Base-by-base conservation (phyloP, 371 early-diverging fungal species). In the Actinomucor elegans region DNA sequence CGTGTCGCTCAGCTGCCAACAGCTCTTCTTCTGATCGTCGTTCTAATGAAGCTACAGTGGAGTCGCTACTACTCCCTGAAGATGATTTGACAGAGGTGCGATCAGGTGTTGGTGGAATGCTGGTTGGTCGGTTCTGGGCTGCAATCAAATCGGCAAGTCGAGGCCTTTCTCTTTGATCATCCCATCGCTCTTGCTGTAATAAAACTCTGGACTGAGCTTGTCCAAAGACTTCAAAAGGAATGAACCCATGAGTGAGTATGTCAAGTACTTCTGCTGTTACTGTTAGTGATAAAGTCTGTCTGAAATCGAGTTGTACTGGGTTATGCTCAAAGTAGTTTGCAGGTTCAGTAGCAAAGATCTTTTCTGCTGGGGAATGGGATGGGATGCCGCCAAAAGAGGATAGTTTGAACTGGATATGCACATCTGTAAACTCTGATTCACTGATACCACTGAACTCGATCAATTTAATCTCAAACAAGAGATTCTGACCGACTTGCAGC, bases 321-420 rank as follows among this genome's bases (percentile, higher is more conserved):
- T 54, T 63, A 15, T 70, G 63, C 27, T 66, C 79, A 58, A 89
- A 88, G 21, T 74, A 84, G 20, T 69, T 70, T 14, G 64, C 73
- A 23, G 84, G 82, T 21, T 88, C 86, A 0, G 91, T 89, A 2
- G 87, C 73, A 66, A 74, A 90, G 11, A 86, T 49, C n/a, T 83
- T 79, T 51, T 89, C 89, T 0, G 64, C 64, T 1, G 58, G 48
- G 2, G 85, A 69, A 46, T 73, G 65, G 10, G 61, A 38, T 11
- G 61, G 44, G 11, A 74, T 61, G 17, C 70, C 68, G 10, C 83
- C 85, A 70, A 89, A 85, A 3, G 84, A 82, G 3, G 84, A 84
- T 1, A 86, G 61, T 44, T 85, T 80, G 66, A 91, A 86, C 44
- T 92, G 93, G 27, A 87, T 84, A 60, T 94, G 95, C 10, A 93